phyloP scores from a whole-genome alignment of 805 yeast genomes.

The Lipomyces mesembrius region DNA sequence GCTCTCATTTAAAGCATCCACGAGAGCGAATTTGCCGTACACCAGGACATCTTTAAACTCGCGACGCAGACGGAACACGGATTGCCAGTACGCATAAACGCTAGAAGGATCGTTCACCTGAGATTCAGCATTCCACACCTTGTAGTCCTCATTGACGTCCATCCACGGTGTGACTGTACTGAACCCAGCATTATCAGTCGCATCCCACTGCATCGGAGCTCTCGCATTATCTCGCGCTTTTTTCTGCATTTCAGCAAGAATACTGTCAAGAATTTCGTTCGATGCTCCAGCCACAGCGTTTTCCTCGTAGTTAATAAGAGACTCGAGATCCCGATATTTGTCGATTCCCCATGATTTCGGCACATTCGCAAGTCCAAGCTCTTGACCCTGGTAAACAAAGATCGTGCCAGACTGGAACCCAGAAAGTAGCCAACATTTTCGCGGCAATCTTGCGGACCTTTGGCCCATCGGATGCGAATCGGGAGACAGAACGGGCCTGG shows the following conservation, averaged over 20 bases:
- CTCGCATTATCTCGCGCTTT: slow-evolving; percentile 59
- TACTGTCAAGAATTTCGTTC: not conserved
- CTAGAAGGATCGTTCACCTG: slow-evolving; percentile 55
- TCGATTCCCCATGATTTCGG: slow-evolving; percentile 52
- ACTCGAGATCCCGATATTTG: slow-evolving; percentile 58
- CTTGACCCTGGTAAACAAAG: slow-evolving; percentile 66
- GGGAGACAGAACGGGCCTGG: slow-evolving; percentile 58
- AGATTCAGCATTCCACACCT: slow-evolving; percentile 53
- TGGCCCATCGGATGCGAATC: slow-evolving; percentile 55
- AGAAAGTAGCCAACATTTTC: slow-evolving; percentile 55
- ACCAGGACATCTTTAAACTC: slow-evolving; percentile 50
- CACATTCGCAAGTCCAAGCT: slow-evolving; percentile 44
- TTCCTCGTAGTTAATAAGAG: slow-evolving; percentile 49
- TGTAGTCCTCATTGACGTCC: slow-evolving; percentile 55
- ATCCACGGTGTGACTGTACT: slow-evolving; percentile 57
- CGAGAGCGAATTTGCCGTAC: slow-evolving; percentile 50
- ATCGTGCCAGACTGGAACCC: slow-evolving; percentile 58
- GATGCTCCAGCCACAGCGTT: not conserved
- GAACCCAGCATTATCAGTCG: slow-evolving; percentile 50
- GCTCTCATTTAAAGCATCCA: slow-evolving; percentile 44
- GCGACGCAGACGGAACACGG: slow-evolving; percentile 53
- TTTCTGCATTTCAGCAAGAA: slow-evolving; percentile 40
- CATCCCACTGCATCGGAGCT: slow-evolving; percentile 60
- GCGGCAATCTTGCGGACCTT: slow-evolving; percentile 50
- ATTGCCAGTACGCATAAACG: slow-evolving; percentile 53